These are phyloP conservation scores for Kitagawia praeruptora DNA, from an alignment of 129 eudicot genomes.

Conservation along the genomic window DNA sequence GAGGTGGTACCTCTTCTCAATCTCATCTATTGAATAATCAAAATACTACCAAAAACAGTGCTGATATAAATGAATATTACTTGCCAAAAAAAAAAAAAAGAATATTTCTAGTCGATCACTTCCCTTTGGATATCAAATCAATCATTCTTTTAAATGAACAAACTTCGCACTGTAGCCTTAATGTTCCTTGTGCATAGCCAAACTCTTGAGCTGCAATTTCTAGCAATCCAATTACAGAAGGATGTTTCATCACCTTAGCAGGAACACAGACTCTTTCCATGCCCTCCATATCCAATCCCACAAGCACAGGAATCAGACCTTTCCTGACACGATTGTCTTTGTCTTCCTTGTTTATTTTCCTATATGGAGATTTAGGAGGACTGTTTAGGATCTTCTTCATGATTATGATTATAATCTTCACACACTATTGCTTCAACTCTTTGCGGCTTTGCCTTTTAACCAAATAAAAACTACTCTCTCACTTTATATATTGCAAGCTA, in stretches of 20 bases:
- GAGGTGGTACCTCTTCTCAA: no score
- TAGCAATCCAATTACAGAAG: slow-evolving; percentile 14
- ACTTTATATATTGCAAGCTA: not conserved
- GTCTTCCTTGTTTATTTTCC: not conserved
- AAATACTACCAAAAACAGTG: not conserved
- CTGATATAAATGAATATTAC: not conserved
- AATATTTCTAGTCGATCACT: not conserved
- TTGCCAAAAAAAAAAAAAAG: not conserved
- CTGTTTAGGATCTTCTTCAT: not conserved
- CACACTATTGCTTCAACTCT: not conserved
- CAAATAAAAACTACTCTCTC: not conserved
- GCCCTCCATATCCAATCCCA: slow-evolving; percentile 9
- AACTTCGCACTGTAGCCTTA: not conserved
- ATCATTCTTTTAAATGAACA: slow-evolving; percentile 1
- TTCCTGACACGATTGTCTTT: not conserved
- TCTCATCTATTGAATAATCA: not conserved
- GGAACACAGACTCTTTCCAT: slow-evolving; percentile 17
- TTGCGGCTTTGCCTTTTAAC: not conserved
- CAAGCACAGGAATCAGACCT: slow-evolving; percentile 20
- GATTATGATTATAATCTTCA: not conserved
- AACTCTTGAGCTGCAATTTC: slow-evolving; percentile 21
- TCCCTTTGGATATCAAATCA: slow-evolving; percentile 2
- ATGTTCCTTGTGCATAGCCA: not conserved
- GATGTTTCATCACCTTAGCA: slow-evolving; percentile 18
- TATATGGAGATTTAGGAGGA: not conserved